Conservation (phyloP, 2,329 filamentous ascomycete species). For the Monilinia vaccinii-corymbosi region DNA sequence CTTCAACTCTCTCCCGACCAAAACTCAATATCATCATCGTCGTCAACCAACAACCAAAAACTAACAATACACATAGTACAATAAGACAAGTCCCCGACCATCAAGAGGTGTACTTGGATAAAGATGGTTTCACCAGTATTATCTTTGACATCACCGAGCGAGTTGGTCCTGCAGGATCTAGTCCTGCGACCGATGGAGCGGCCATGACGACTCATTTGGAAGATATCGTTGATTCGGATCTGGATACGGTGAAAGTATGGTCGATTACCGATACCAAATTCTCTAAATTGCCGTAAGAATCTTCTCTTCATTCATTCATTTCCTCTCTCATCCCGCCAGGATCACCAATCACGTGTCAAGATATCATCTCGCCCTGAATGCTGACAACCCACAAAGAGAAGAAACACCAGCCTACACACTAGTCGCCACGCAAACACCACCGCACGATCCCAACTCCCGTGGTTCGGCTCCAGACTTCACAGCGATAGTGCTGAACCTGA, state of each 20-base stretch:
- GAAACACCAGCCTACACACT: conserved; percentile 57
- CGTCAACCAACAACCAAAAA: conserved; percentile 8
- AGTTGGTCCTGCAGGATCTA: conserved; percentile 47
- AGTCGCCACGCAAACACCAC: conserved; percentile 54
- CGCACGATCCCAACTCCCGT: conserved; percentile 27
- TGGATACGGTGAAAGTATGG: conserved; percentile 57
- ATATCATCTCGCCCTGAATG: background rate
- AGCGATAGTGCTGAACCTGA: conserved; percentile 65
- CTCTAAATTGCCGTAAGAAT: conserved; percentile 36
- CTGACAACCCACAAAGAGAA: conserved; percentile 28
- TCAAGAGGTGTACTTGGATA: conserved; percentile 87
- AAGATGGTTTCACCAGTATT: conserved; percentile 73
- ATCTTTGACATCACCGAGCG: conserved; percentile 88
- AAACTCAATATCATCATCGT: conserved; percentile 4
- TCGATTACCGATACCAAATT: conserved; percentile 54
- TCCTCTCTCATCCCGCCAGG: background rate
- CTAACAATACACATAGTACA: conserved; percentile 39
- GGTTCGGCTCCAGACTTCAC: conserved; percentile 45
- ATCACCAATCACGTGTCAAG: conserved; percentile 15
- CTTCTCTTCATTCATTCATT: conserved; percentile 9
- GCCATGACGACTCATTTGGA: conserved; percentile 62
- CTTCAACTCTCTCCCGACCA: background rate
- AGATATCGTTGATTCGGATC: conserved; percentile 57
- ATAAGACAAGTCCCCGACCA: conserved; percentile 73
- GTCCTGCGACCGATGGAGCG: conserved; percentile 55